Percentiles rank a stretch among this genome's conserved stretches.
Evolutionary conservation across 139 green algal genomes (phyloP).

Genomic region (Prasinococcaceae sp.): DNA sequence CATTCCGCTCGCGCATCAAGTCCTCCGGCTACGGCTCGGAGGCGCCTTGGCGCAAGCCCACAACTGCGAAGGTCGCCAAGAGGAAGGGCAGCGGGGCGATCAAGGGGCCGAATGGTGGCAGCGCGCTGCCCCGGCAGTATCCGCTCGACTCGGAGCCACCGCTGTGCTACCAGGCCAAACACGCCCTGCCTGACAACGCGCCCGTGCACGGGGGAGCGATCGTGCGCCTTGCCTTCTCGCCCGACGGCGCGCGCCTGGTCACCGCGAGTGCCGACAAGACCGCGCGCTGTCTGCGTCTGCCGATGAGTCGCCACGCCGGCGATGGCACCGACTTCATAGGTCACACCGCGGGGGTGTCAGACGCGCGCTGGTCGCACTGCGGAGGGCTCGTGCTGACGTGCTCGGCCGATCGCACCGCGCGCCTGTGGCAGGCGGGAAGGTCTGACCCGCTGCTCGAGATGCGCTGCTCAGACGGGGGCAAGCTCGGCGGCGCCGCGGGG

Average conservation of each 20-base stretch:
- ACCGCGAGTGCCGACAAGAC: slow-evolving; percentile 31
- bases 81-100: too few relatives aligned
- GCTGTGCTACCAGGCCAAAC: slow-evolving; percentile 6
- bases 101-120: too few relatives aligned
- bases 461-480: not conserved
- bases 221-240: slow-evolving; percentile 19
- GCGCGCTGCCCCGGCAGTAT: too few relatives aligned
- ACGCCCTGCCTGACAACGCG: slow-evolving; percentile 6
- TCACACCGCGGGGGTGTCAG: slow-evolving; percentile 21
- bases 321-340: slow-evolving; percentile 28
- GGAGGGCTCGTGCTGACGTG: slow-evolving; percentile 32
- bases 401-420: slow-evolving; percentile 21
- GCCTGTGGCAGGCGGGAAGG: not conserved
- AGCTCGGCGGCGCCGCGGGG: too few relatives aligned
- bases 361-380: slow-evolving; percentile 25
- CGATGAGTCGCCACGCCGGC: slow-evolving; percentile 25
- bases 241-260: slow-evolving; percentile 33
- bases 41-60: too few relatives aligned
- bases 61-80: too few relatives aligned
- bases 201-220: slow-evolving; percentile 17
- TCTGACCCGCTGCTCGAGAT: not conserved
- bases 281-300: slow-evolving; percentile 31
- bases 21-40: too few relatives aligned
- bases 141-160: too few relatives aligned
- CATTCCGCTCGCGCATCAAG: too few relatives aligned